Evolutionary conservation across 2,329 filamentous ascomycete genomes (phyloP), one percentile per base, ranked within the genome.

Genomic region (Pezicula carpinea): DNA sequence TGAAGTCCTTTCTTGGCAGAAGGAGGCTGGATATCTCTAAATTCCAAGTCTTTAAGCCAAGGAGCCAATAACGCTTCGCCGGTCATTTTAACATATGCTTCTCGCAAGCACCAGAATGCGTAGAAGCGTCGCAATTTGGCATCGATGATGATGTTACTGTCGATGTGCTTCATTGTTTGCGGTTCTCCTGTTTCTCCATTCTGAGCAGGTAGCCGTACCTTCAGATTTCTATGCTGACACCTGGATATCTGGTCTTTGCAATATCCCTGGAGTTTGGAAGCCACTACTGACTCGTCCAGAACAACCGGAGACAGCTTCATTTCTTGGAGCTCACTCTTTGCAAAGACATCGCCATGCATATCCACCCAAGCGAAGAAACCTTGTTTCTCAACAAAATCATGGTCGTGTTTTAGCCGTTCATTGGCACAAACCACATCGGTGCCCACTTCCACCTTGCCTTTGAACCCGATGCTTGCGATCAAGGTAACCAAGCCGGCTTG

Each of bases 41-140:
- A 88, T 58, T 90, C 83, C 7, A 91, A 69, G 42, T 85, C 77
- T 43, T 70, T 70, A 41, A 92, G 71, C 87, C 87, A 92, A 4
- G 73, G 71, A 0, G 87, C 87, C 7, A 90, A 71, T 48, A 92
- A 71, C 0, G 85, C 87, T 58, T 91, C 85, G 21, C 87, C 87
- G 23, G 85, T 87, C 69, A 92, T 82, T 76, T 91, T 92, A 65
- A 91, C 82, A 62, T 88, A 91, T 1, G 86, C 83, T 68, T 92
- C 87, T 57, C 88, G 82, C 64, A 89, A 75, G 63, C 84, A 88
- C 83, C 87, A 92, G 49, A 86, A 79, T 1, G 85, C 77, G 63
- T 90, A 92, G 62, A 92, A 92, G 44, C 77, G 74, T 5, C 85
- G 74, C 22, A 91, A 69, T 60, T 82, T 83, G 18, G 69, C 74